Conservation (phyloP, 345 rosid species). For the Corchorus capsularis region DNA sequence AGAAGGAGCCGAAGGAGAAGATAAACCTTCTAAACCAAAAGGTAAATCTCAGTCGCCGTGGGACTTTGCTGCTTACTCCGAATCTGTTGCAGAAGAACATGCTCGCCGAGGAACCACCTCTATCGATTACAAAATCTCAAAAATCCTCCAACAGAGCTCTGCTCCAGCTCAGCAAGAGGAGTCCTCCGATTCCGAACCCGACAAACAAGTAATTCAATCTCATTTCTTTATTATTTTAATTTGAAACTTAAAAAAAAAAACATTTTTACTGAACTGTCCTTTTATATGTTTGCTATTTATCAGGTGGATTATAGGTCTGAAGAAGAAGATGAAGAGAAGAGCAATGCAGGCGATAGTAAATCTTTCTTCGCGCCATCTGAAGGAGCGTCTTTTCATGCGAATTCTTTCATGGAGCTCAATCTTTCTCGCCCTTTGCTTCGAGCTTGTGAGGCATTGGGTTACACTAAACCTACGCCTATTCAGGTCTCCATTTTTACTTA, state of each 20-base stretch:
- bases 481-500: slow-evolving; percentile 51
- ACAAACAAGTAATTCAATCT: slow-evolving; percentile 52
- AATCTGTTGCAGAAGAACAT: slow-evolving; percentile 89
- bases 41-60: slow-evolving; percentile 71
- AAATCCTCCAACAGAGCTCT: slow-evolving; percentile 51
- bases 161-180: slow-evolving; percentile 35
- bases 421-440: slow-evolving; percentile 90
- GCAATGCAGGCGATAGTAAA: slow-evolving; percentile 41
- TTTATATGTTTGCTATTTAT: not conserved
- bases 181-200: slow-evolving; percentile 53
- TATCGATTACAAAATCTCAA: slow-evolving; percentile 76
- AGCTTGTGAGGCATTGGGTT: slow-evolving; percentile 90
- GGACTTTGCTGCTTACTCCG: slow-evolving; percentile 85
- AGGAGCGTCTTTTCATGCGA: slow-evolving; percentile 80
- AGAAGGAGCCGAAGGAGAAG: slow-evolving; percentile 34
- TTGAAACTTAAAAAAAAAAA: not conserved
- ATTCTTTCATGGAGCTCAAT: slow-evolving; percentile 87
- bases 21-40: slow-evolving; percentile 23
- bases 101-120: slow-evolving; percentile 92
- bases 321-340: slow-evolving; percentile 58
- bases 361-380: slow-evolving; percentile 68
- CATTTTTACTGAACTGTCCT: slow-evolving; percentile 9
- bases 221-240: not conserved
- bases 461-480: slow-evolving; percentile 89
- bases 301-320: slow-evolving; percentile 73